Base-by-base conservation (phyloP, 306 rosid genomes). In the Quercus agrifolia region DNA sequence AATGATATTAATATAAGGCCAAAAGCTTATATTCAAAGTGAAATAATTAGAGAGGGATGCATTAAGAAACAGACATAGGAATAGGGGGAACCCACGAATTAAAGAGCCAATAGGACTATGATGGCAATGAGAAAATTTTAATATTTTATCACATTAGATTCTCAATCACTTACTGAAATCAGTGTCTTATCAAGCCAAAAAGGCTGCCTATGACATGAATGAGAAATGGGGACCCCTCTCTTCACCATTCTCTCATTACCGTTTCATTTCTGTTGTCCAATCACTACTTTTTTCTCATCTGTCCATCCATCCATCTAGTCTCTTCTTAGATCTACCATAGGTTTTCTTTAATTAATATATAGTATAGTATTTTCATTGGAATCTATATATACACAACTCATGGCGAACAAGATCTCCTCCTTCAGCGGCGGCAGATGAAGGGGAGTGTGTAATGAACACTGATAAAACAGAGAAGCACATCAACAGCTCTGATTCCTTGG, bases 131-230 rank as follows among this genome's bases (percentile, higher is more conserved):
- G 31, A 76, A 84, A 80, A 73, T 9, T 70, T 10, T 44, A 41
- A 5, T 11, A 20, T 79, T 66, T 30, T 68, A 71, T 79, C 78
- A 74, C 67, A 58, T 81, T 77, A 56, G 78, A 73, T 79, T 78
- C 85, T 52, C 73, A 55, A 70, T 67, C 82, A 56, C 54, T 70
- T 56, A 46, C 76, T 56, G 75, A 78, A 75, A 68, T 79, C 80
- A 75, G 83, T 52, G 93, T 83, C 91, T 78, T 70, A 75, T 87
- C 91, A 85, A 83, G 10, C 18, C 70, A 20, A 81, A 71, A 84
- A 82, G 81, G 85, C 76, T 77, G 86, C 68, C 85, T 64, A 57
- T 71, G 62, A 15, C 74, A 49, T 27, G 76, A 75, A 74, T 68
- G 17, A 76, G 31, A 1, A 41, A 57, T 41, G 11, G 71, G 11